Evolutionary conservation across 148 eudicot genomes (phyloP).

Genomic region (Cornus suecica): DNA sequence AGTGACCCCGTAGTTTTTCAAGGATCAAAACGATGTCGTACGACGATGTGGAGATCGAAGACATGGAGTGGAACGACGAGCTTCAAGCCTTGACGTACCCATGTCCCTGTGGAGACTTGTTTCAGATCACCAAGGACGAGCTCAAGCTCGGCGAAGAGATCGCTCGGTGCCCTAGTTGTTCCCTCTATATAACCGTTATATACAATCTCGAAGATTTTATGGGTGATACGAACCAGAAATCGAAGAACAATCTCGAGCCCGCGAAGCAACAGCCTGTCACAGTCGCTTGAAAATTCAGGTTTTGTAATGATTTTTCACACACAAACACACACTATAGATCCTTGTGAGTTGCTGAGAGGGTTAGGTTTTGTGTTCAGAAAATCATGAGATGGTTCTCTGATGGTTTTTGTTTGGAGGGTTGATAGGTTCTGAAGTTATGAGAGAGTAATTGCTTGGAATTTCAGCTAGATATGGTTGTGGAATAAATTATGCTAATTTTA

Average conservation of each 20-base stretch:
- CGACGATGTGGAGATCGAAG: conserved; percentile 97
- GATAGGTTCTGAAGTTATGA: neutral
- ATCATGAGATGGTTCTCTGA: neutral
- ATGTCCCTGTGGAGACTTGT: conserved; percentile 86
- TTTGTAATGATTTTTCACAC: neutral
- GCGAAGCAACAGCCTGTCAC: conserved; percentile 54
- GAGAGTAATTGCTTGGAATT: neutral
- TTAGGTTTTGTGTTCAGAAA: neutral
- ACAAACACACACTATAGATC: neutral
- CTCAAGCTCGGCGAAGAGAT: conserved; percentile 86
- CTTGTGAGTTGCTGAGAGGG: neutral
- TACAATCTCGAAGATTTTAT: conserved; percentile 79
- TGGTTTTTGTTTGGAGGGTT: neutral
- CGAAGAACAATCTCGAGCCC: conserved; percentile 35
- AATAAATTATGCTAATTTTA: too few species aligned
- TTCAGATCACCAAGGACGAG: conserved; percentile 80
- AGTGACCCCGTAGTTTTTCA: neutral
- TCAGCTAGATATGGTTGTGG: neutral
- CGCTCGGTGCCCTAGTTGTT: conserved; percentile 93
- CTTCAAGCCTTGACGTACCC: conserved; percentile 77
- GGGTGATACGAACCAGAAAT: conserved; percentile 19
- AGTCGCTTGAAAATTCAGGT: conserved; percentile 43
- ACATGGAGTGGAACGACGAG: conserved; percentile 98
- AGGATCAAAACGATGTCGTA: conserved; percentile 58
- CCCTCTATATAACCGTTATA: conserved; percentile 80